These are phyloP conservation scores for Neophaeococcomyces aloes DNA, from an alignment of 2,329 filamentous ascomycete species.

Conservation along the genomic window DNA sequence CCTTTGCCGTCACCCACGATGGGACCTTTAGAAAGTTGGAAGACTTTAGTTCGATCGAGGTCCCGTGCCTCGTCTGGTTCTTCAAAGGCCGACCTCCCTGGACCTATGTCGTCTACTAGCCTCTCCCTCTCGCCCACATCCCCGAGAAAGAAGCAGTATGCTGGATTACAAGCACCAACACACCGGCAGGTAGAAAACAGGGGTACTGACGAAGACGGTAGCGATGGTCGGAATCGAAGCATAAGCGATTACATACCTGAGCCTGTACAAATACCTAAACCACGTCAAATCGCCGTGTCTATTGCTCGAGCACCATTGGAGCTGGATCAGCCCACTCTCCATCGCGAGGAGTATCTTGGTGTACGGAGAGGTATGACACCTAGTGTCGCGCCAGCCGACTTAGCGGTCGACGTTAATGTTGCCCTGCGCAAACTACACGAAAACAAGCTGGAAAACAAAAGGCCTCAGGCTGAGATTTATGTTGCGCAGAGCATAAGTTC, in stretches of 20 bases:
- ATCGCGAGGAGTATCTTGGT: conserved; percentile 73
- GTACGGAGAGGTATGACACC: conserved; percentile 58
- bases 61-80: conserved; percentile 34
- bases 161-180: conserved; percentile 25
- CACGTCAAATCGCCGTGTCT: conserved; percentile 62
- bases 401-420: neutral
- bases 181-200: conserved; percentile 11
- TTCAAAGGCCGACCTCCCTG: conserved; percentile 25
- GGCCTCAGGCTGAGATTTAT: conserved; percentile 48
- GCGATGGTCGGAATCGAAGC: conserved; percentile 65
- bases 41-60: conserved; percentile 36
- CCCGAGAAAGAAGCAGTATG: conserved; percentile 32
- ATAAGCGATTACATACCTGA: conserved; percentile 81
- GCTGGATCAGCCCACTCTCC: conserved; percentile 44
- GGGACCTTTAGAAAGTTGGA: conserved; percentile 60
- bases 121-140: conserved; percentile 17
- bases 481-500: conserved; percentile 57
- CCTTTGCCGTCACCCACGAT: conserved; percentile 65
- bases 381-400: conserved; percentile 28
- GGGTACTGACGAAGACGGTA: conserved; percentile 19
- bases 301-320: conserved; percentile 41
- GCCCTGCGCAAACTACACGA: conserved; percentile 6
- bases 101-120: conserved; percentile 7
- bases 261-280: conserved; percentile 53
- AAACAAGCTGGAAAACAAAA: conserved; percentile 22